A percentile compares a stretch with the other conserved stretches of the same genome.
These are phyloP conservation scores for Solanum tarapatanum DNA, from an alignment of 257 asterid species.

Conservation along the genomic window DNA sequence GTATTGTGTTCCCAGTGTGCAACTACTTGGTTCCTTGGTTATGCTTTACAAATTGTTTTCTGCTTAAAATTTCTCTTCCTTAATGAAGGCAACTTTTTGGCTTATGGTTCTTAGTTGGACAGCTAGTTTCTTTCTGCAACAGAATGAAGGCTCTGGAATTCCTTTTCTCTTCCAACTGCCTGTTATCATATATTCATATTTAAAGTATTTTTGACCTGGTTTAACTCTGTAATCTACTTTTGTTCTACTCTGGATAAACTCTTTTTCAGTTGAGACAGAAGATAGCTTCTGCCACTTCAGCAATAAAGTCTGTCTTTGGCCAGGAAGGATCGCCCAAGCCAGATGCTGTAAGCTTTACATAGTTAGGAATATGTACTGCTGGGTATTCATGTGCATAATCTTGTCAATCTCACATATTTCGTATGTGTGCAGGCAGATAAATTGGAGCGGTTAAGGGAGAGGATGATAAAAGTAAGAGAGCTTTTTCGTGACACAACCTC, in stretches of 20 bases:
- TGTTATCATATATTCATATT: not conserved
- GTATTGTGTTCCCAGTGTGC: not conserved
- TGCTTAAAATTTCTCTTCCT: not conserved
- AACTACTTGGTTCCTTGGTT: not conserved
- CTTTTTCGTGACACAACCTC: conserved; percentile 82
- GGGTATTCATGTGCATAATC: not conserved
- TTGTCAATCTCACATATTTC: not conserved
- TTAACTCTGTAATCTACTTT: not conserved
- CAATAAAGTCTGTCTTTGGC: conserved; percentile 89
- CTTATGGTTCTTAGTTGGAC: not conserved
- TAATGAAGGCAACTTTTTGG: not conserved
- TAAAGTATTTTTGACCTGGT: not conserved
- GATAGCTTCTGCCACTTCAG: conserved; percentile 88
- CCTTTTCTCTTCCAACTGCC: not conserved
- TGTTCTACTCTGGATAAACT: not conserved
- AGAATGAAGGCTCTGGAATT: not conserved
- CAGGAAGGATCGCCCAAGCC: conserved; percentile 49
- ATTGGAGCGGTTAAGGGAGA: conserved; percentile 76
- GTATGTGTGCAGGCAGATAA: conserved; percentile 56
- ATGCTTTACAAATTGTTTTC: not conserved
- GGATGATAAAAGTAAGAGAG: conserved; percentile 96
- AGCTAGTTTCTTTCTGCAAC: not conserved
- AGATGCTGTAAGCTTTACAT: conserved; percentile 53
- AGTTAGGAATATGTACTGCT: not conserved
- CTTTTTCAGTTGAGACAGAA: conserved; percentile 73